phyloP scores from a whole-genome alignment of 1,284 basidiomycete genomes.

The Rhizoctonia solani region DNA sequence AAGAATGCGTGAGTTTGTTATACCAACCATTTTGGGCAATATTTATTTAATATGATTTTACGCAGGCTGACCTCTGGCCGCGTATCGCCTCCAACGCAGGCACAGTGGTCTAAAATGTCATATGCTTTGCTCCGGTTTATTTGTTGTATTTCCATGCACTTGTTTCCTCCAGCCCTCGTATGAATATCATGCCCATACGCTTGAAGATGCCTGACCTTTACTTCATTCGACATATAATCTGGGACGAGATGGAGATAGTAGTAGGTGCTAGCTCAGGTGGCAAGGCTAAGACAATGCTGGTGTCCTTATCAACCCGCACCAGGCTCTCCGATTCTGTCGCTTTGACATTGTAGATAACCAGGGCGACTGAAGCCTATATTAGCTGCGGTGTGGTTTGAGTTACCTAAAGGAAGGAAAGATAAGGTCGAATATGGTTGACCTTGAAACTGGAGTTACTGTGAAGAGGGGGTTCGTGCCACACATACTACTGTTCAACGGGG shows the following conservation, averaged over 20 bases:
- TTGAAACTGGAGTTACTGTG: too few relatives aligned
- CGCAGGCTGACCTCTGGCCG: conserved; percentile 95
- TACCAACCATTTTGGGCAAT: neutral
- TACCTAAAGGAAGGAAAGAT: too few relatives aligned
- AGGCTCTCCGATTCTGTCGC: too few relatives aligned
- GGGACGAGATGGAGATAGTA: neutral
- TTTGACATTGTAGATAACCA: too few relatives aligned
- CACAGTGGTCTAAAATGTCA: conserved; percentile 77
- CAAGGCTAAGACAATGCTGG: too few relatives aligned
- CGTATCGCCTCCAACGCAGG: conserved; percentile 99
- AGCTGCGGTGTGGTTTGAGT: too few relatives aligned
- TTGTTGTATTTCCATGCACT: conserved; percentile 38
- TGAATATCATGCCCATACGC: conserved; percentile 27
- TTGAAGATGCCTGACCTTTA: neutral
- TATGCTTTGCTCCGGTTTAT: conserved; percentile 12
- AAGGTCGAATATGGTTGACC: too few relatives aligned
- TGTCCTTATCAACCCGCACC: too few relatives aligned
- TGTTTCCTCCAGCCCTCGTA: conserved; percentile 11
- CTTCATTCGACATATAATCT: neutral
- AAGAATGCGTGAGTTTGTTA: conserved; percentile 86
- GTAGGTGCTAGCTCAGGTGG: too few relatives aligned
- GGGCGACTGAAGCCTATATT: too few relatives aligned
- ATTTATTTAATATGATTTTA: conserved; percentile 14
- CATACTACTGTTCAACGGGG: too few relatives aligned
- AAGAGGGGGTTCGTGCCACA: too few relatives aligned